Evolutionary conservation across 2,329 filamentous ascomycete genomes (phyloP).

Genomic region (Colletotrichum theobromicola): DNA sequence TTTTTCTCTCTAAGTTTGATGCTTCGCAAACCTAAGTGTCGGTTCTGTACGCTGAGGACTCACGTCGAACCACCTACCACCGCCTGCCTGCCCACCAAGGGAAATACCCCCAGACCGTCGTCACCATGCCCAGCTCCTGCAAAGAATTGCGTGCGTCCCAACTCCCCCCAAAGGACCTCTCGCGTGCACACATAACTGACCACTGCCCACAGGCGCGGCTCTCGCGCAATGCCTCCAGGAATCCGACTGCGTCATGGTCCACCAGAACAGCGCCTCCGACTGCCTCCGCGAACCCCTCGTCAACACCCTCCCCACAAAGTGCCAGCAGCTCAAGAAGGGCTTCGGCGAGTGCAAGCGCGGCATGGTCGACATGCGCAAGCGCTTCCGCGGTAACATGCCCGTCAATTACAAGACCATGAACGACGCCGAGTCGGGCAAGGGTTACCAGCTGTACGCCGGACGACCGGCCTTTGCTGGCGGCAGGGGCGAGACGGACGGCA

Average conservation of each 20-base stretch:
- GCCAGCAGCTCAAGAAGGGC: conserved; percentile 90
- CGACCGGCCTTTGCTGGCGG: conserved; percentile 70
- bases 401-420: conserved; percentile 69
- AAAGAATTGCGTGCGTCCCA: conserved; percentile 84
- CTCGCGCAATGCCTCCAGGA: conserved; percentile 94
- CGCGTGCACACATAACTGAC: not conserved
- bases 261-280: conserved; percentile 85
- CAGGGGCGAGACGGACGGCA: conserved; percentile 70
- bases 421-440: conserved; percentile 63
- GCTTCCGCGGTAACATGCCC: conserved; percentile 93
- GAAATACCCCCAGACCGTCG: conserved; percentile 14
- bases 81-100: not conserved
- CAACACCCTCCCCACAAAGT: conserved; percentile 83
- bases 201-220: conserved; percentile 71
- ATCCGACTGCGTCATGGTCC: conserved; percentile 94
- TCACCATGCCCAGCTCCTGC: conserved; percentile 89
- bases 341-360: conserved; percentile 96
- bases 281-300: conserved; percentile 85
- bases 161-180: not conserved
- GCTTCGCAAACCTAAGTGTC: conserved; percentile 27
- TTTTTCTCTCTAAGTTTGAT: not conserved
- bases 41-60: not conserved
- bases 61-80: conserved; percentile 6
- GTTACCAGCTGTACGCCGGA: conserved; percentile 81
- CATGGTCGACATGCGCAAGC: conserved; percentile 98